phyloP scores from a whole-genome alignment of 106 monocot species.

The Acanthochlamys bracteata region DNA sequence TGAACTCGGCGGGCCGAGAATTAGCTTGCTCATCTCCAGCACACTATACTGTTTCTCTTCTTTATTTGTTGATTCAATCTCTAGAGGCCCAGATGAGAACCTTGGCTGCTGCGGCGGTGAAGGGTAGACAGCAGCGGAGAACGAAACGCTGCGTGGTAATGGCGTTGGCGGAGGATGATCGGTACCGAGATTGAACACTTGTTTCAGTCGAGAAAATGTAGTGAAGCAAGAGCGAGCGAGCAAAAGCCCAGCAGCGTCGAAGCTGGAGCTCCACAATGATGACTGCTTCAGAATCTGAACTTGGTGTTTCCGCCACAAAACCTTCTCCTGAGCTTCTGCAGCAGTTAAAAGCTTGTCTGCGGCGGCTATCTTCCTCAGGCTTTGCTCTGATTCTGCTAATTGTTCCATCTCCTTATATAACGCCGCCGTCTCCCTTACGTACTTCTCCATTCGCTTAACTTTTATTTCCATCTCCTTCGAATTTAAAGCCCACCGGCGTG shows the following conservation, averaged over 20 bases:
- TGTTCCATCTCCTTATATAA: conserved; percentile 54
- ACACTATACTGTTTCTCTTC: conserved; percentile 3
- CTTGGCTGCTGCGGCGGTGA: conserved; percentile 3
- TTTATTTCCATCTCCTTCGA: conserved; percentile 62
- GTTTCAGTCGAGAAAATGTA: conserved; percentile 41
- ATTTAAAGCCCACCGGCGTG: conserved; percentile 29
- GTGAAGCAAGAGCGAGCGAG: conserved; percentile 51
- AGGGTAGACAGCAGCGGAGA: conserved; percentile 29
- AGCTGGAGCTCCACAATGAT: conserved; percentile 47
- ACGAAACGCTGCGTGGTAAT: conserved; percentile 19
- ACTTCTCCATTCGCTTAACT: conserved; percentile 51
- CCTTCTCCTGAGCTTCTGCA: conserved; percentile 39
- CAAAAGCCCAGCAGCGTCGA: conserved; percentile 34
- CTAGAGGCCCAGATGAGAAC: not conserved
- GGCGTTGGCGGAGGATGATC: conserved; percentile 19
- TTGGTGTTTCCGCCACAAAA: conserved; percentile 39
- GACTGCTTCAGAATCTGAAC: conserved; percentile 44
- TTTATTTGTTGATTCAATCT: not conserved
- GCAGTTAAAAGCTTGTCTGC: conserved; percentile 15
- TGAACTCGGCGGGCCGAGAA: conserved; percentile 11
- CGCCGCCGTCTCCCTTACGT: conserved; percentile 23
- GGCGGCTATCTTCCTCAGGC: conserved; percentile 25
- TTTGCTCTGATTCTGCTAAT: conserved; percentile 44
- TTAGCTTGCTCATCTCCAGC: conserved; percentile 20
- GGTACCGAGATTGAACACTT: conserved; percentile 32